Base-by-base conservation (phyloP, 768 basidiomycete species). In the Pilatotrama ljubarskyi region DNA sequence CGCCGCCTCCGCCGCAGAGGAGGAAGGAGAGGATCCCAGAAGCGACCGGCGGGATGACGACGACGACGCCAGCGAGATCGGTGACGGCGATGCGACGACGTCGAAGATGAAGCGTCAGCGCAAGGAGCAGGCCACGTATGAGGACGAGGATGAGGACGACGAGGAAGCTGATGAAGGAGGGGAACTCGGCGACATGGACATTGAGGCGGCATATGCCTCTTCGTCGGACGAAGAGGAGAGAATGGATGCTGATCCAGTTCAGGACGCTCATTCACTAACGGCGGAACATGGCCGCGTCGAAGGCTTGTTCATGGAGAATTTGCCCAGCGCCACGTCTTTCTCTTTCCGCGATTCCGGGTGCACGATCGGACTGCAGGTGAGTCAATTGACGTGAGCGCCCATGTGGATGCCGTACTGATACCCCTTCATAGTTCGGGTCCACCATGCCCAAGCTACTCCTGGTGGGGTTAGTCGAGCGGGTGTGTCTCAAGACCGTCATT, bases 371-470 rank as follows among this genome's bases (percentile, higher is more conserved):
- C 82, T 99, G 15, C 86, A 94, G 79, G 96, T 95, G 69, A 66
- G 87, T 74, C 22, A 50, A 54, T 20, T 53, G 20, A 13, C 32
- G 2, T 20, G n/a, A 56, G 37, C 14, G 29, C 7, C 9, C 25
- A 17, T 51, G 25, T 40, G 44, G 36, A 42, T 24, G 44, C 42
- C 55, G 40, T 32, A 47, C 46, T 57, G 42, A 59, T 60, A 24
- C 20, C 36, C 2, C 10, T 50, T 3, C 43, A 49, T 51, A 98
- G 94, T 95, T 98, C 77, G 78, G 83, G 11, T 83, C 90, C 43
- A 86, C 91, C 67, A 88, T 94, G 71, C 95, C 95, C 11, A 98
- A 98, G 74, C 80, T 99, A 35, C 80, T 99, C 20, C 82, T 99
- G 42, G 93, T 98, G 48, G 96, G 95, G 47, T 86, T 99, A 62